Evolutionary conservation across 306 rosid genomes (phyloP).

Genomic region (Castanea sativa): DNA sequence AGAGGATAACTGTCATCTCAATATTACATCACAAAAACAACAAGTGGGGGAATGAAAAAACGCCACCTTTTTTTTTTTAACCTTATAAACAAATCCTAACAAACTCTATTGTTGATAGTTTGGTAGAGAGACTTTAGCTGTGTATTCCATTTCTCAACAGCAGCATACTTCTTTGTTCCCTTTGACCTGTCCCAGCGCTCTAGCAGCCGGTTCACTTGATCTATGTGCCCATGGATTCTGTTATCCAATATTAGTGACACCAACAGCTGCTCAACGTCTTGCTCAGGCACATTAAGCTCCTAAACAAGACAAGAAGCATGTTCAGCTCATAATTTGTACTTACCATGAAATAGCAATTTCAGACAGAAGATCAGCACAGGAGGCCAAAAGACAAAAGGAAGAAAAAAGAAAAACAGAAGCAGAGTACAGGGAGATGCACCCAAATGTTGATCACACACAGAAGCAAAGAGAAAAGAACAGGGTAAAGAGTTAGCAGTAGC

Average conservation of each 20-base stretch:
- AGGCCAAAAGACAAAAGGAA: not conserved
- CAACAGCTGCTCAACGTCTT: constrained; percentile 61
- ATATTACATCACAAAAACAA: constrained; percentile 33
- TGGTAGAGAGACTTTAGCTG: constrained; percentile 77
- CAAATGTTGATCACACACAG: not conserved
- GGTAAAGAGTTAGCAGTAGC: no score
- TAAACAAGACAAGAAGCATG: constrained; percentile 1
- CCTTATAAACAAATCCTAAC: constrained; percentile 20
- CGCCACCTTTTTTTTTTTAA: not conserved
- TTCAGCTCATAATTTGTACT: not conserved
- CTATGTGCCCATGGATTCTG: constrained; percentile 89
- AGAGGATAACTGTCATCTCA: not conserved
- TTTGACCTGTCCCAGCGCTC: constrained; percentile 85
- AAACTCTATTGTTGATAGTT: constrained; percentile 76
- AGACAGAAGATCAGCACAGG: not conserved
- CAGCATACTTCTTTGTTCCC: constrained; percentile 87
- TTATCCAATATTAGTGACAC: constrained; percentile 38
- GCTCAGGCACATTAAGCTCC: constrained; percentile 68
- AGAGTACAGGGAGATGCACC: not conserved
- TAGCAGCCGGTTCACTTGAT: constrained; percentile 82
- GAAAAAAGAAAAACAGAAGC: not conserved
- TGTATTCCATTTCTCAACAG: constrained; percentile 85
- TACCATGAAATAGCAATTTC: not conserved
- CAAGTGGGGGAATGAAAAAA: constrained; percentile 21
- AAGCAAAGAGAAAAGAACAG: not conserved